A percentile compares a stretch with the other conserved stretches of the same genome.
These are phyloP conservation scores for Scopulariopsis brevicaulis DNA, from an alignment of 2,329 filamentous ascomycete species.

Conservation along the genomic window DNA sequence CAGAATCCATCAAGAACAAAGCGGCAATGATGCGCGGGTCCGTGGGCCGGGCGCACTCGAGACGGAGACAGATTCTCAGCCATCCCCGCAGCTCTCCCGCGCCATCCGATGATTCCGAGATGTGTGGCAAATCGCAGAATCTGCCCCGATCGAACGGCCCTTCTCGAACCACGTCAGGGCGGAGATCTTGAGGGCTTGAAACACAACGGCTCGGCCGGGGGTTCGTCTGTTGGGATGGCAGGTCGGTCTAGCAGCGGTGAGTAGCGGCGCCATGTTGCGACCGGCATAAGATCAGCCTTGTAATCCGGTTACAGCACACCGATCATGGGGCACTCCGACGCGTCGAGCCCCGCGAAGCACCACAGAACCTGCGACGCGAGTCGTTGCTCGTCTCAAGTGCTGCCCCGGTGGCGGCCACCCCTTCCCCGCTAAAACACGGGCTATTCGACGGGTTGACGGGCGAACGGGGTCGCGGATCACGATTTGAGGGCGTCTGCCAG, in stretches of 20 bases:
- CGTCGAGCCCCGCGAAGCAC: neutral
- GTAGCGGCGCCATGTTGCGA: neutral
- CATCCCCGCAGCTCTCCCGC: neutral
- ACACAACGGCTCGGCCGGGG: neutral
- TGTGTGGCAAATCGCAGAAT: neutral
- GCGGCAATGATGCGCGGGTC: neutral
- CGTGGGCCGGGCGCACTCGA: neutral
- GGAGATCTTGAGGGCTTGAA: neutral
- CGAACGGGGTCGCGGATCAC: slow-evolving; percentile 1
- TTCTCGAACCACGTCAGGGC: neutral
- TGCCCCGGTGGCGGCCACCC: neutral
- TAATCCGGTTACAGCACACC: slow-evolving; percentile 5
- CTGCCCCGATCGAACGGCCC: neutral
- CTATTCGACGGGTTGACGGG: neutral
- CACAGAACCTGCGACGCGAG: slow-evolving; percentile 2
- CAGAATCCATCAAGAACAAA: neutral
- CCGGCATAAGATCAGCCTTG: slow-evolving; percentile 5
- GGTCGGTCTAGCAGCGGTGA: slow-evolving; percentile 1
- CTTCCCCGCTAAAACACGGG: slow-evolving; percentile 1
- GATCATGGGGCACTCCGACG: slow-evolving; percentile 1
- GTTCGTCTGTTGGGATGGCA: slow-evolving; percentile 3
- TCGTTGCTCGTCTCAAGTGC: slow-evolving; percentile 5
- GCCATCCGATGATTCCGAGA: neutral
- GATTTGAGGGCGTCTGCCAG: neutral
- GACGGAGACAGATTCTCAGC: neutral